These are phyloP conservation scores for Phyllosticta citriasiana DNA, from an alignment of 2,329 filamentous ascomycete genomes.

Conservation along the genomic window DNA sequence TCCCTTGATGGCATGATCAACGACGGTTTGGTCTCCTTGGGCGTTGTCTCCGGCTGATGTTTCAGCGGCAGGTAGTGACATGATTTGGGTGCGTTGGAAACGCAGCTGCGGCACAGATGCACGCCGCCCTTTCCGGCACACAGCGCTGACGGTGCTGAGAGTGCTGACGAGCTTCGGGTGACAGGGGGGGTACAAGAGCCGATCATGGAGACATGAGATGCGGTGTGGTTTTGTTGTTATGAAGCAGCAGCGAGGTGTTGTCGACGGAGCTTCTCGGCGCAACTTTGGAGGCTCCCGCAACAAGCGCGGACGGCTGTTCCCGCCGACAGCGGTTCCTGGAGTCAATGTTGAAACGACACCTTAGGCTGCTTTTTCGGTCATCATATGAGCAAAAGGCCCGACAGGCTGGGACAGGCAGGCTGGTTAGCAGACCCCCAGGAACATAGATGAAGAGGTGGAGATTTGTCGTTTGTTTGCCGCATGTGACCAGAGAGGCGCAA, in stretches of 20 bases:
- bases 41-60: slow-evolving; percentile 3
- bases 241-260: neutral
- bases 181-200: neutral
- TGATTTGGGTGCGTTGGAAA: neutral
- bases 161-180: neutral
- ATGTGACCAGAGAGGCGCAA: neutral
- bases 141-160: neutral
- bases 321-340: neutral
- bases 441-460: neutral
- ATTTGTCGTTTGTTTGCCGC: neutral
- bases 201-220: neutral
- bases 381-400: neutral
- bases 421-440: neutral
- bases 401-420: neutral
- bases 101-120: neutral
- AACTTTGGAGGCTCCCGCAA: neutral
- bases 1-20: neutral
- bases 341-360: neutral
- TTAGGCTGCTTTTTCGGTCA: neutral
- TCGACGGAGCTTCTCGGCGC: neutral
- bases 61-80: neutral
- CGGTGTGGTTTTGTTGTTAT: neutral
- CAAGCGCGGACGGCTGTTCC: neutral
- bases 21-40: slow-evolving; percentile 5
- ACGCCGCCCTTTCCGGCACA: neutral